A percentile compares a stretch with the other conserved stretches of the same genome.
Evolutionary conservation across 805 yeast genomes (phyloP).

Genomic region (Schizosaccharomyces octosporus): DNA sequence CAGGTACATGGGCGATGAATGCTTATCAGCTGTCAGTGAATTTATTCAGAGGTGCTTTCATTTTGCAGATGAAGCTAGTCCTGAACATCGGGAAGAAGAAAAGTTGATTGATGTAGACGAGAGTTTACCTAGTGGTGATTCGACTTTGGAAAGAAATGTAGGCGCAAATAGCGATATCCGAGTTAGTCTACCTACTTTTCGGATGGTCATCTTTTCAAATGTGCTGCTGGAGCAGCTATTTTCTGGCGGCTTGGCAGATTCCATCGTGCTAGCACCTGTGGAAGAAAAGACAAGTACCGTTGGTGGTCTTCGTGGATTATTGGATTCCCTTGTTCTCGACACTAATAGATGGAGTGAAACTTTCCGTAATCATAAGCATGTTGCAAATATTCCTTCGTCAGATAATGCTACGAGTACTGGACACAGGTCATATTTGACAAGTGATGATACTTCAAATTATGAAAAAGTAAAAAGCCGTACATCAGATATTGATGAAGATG

Average conservation of each 20-base stretch:
- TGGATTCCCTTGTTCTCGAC: constrained; percentile 75
- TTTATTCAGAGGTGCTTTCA: constrained; percentile 75
- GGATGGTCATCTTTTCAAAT: constrained; percentile 86
- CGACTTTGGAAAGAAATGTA: constrained; percentile 44
- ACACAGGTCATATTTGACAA: neutral
- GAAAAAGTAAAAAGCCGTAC: neutral
- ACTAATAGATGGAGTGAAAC: constrained; percentile 66
- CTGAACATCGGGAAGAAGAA: neutral
- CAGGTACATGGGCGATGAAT: constrained; percentile 31
- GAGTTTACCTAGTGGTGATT: constrained; percentile 10
- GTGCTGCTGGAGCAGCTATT: constrained; percentile 78
- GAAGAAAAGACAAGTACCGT: constrained; percentile 4
- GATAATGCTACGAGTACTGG: neutral
- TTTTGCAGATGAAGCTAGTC: constrained; percentile 26
- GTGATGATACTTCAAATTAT: neutral
- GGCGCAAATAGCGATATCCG: constrained; percentile 57
- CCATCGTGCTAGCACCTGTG: constrained; percentile 8
- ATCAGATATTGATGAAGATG: constrained; percentile 8
- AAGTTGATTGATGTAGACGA: constrained; percentile 5
- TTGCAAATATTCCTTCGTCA: neutral
- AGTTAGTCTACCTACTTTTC: constrained; percentile 61
- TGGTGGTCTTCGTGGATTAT: constrained; percentile 43
- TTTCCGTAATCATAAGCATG: neutral
- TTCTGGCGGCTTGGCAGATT: constrained; percentile 17
- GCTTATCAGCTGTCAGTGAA: constrained; percentile 62